These are phyloP conservation scores for Claviceps paspali DNA, from an alignment of 2,329 filamentous ascomycete species.

Conservation along the genomic window DNA sequence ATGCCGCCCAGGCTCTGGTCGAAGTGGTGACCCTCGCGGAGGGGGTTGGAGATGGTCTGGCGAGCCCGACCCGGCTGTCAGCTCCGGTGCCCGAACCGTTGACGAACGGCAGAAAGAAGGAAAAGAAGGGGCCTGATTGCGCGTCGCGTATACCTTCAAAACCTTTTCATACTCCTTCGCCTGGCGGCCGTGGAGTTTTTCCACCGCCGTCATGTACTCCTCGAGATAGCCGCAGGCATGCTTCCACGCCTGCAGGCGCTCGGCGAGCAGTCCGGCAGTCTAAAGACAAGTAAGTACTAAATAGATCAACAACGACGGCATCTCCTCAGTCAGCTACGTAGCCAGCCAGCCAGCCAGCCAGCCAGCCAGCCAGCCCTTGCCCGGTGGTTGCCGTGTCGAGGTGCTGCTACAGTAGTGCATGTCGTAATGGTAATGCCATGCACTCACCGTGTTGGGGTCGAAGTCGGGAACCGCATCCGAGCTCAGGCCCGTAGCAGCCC, in stretches of 20 bases:
- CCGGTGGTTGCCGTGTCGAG: too few species aligned
- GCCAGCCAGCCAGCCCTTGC: too few species aligned
- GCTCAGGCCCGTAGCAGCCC: conserved; percentile 31
- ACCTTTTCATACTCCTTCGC: conserved; percentile 93
- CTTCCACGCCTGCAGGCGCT: conserved; percentile 90
- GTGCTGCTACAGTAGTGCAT: too few species aligned
- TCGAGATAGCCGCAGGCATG: conserved; percentile 84
- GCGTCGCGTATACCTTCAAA: conserved; percentile 62
- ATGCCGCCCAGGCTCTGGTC: conserved; percentile 79
- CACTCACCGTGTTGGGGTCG: conserved; percentile 42
- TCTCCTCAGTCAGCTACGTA: too few species aligned
- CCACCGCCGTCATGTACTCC: conserved; percentile 71
- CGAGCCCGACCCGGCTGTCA: too few species aligned
- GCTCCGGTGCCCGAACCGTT: too few species aligned
- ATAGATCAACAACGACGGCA: too few species aligned
- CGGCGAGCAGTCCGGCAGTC: conserved; percentile 67
- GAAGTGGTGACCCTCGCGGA: conserved; percentile 87
- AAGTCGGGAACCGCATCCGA: conserved; percentile 40
- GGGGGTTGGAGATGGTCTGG: conserved; percentile 70
- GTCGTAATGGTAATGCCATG: not conserved
- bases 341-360: too few species aligned
- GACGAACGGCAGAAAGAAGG: too few species aligned
- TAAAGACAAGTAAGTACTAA: too few species aligned
- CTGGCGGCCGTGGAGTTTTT: conserved; percentile 72
- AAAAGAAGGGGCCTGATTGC: too few species aligned